Base-by-base conservation (phyloP, 345 rosid genomes). In the Euphorbia pulcherrima region DNA sequence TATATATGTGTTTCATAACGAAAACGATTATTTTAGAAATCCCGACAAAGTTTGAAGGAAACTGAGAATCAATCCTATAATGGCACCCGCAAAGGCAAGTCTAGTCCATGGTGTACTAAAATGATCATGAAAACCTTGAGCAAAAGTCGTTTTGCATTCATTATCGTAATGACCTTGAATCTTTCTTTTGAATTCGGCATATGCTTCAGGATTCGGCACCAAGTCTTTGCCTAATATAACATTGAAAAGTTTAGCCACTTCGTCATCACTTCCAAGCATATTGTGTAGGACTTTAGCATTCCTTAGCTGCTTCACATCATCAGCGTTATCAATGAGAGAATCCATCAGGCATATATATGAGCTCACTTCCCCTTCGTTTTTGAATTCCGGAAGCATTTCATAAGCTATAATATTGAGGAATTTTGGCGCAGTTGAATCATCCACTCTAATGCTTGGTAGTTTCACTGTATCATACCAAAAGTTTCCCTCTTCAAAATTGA, bases 341-440 rank as follows among this genome's bases (percentile, higher is more conserved):
- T 65, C 80, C 61, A 76, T 11, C 13, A 67, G 55, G 27, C 47
- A 71, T 0, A 69, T 26, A 20, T 58, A 75, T 5, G 79, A 76
- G 21, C 69, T 62, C 47, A 76, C 51, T 17, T 4, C 47, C 0
- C 47, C 68, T 8, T 71, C 59, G 0, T 78, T 65, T 0, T 27
- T 0, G 8, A 24, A 27, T 30, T 64, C 59, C 1, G 61, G 68
- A 47, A 68, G 71, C 62, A 55, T 53, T 37, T 70, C 81, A 16
- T 67, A 67, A 24, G 76, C 78, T 35, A 71, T 55, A 70, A 78
- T 44, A 65, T 78, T 78, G 14, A 71, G 28, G 11, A 79, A 35
- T 20, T 46, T 64, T 12, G 74, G 30, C 7, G 12, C 60, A 1
- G 79, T 75, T 5, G 69, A 67, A 55, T 64, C 68, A 48, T 68